phyloP scores from a whole-genome alignment of 2,329 filamentous ascomycete species.

The Colletotrichum liaoningense region DNA sequence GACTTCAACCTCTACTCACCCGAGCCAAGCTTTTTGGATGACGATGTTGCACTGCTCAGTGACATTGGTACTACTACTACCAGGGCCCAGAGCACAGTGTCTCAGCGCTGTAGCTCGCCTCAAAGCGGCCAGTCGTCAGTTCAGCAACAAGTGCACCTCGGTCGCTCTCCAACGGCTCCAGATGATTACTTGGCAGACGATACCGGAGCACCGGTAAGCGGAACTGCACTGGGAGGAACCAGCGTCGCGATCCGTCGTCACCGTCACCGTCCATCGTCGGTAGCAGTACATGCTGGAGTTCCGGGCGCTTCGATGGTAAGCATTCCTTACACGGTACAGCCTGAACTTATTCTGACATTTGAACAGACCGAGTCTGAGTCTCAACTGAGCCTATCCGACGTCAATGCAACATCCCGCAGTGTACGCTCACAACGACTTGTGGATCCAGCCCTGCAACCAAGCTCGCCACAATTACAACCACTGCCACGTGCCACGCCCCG shows the following conservation, averaged over 20 bases:
- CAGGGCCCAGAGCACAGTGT: neutral
- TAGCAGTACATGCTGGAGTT: neutral
- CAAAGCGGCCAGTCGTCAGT: neutral
- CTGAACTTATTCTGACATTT: neutral
- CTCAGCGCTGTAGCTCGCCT: neutral
- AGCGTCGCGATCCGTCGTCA: neutral
- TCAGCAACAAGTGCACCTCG: neutral
- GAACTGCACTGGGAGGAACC: neutral
- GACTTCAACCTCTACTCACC: conserved; percentile 70
- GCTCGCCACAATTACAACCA: neutral
- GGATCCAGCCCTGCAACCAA: neutral
- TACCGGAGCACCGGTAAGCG: neutral
- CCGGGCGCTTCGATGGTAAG: conserved; percentile 1
- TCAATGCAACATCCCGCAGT: neutral
- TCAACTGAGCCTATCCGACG: neutral
- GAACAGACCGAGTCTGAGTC: conserved; percentile 1
- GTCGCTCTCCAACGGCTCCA: neutral
- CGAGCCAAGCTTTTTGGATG: conserved; percentile 58
- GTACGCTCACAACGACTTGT: neutral
- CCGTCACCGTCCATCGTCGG: neutral
- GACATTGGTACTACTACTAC: conserved; percentile 28
- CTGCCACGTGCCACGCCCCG: neutral
- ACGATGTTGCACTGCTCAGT: conserved; percentile 55
- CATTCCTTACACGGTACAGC: neutral
- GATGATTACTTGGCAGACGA: neutral